Evolutionary conservation across 495 filamentous ascomycete genomes (phyloP).

Genomic region (Xylaria flabelliformis): DNA sequence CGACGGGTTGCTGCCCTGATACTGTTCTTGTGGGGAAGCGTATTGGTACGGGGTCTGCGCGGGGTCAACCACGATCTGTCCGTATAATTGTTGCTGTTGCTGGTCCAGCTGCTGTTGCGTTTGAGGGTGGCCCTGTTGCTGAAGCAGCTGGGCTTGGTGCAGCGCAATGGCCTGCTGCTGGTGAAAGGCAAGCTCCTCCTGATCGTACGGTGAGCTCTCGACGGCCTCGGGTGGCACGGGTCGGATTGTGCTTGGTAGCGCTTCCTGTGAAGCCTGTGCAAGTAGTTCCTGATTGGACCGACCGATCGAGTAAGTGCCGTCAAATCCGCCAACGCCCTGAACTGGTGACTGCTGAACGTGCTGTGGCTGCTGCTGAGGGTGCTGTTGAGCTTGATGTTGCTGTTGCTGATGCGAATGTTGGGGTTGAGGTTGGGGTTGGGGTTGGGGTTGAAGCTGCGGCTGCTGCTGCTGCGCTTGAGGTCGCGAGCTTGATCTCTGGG

Average conservation of each 20-base stretch:
- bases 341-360: constrained; percentile 45
- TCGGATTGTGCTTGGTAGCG: constrained; percentile 49
- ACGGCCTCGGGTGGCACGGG: constrained; percentile 41
- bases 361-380: constrained; percentile 9
- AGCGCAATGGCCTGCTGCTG: constrained; percentile 49
- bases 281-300: constrained; percentile 48
- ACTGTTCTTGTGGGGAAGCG: constrained; percentile 43
- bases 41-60: constrained; percentile 45
- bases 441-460: constrained; percentile 33
- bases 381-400: constrained; percentile 6
- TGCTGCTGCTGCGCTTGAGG: constrained; percentile 37
- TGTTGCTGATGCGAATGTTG: constrained; percentile 4
- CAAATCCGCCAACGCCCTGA: constrained; percentile 51
- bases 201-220: constrained; percentile 48
- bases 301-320: constrained; percentile 43
- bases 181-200: constrained; percentile 47
- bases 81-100: constrained; percentile 45
- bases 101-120: constrained; percentile 34
- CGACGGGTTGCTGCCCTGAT: constrained; percentile 43
- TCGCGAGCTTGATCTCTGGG: constrained; percentile 44
- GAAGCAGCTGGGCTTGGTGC: constrained; percentile 47
- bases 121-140: constrained; percentile 36
- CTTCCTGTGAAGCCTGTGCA: constrained; percentile 48
- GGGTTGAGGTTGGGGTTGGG: neutral
- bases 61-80: constrained; percentile 42